A percentile compares a stretch with the other conserved stretches of the same genome.
Evolutionary conservation across 139 green algal genomes (phyloP).

Genomic region (Deuterostichococcus epilithicus): DNA sequence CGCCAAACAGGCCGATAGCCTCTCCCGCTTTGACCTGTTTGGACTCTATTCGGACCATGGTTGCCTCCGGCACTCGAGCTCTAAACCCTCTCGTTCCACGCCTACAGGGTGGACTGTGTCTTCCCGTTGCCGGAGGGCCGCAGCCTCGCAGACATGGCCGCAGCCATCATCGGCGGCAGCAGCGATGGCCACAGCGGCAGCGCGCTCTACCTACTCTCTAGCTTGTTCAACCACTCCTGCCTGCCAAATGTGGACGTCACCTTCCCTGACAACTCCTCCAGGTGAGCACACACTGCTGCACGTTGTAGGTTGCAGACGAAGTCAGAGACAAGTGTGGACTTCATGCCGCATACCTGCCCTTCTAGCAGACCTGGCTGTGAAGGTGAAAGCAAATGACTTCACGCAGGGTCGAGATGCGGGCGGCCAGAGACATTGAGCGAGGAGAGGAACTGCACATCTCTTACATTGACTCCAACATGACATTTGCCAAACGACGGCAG

Average conservation of each 20-base stretch:
- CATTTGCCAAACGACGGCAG: conserved; percentile 13
- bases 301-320: background rate
- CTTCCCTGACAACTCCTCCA: conserved; percentile 35
- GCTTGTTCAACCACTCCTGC: conserved; percentile 66
- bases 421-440: conserved; percentile 25
- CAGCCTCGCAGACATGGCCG: conserved; percentile 2
- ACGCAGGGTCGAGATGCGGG: conserved; percentile 17
- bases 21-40: background rate
- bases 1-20: background rate
- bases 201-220: conserved; percentile 50
- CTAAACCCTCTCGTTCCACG: background rate
- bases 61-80: background rate
- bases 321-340: background rate
- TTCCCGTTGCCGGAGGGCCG: background rate
- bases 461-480: conserved; percentile 44
- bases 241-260: conserved; percentile 45
- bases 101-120: conserved; percentile 37
- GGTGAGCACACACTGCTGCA: background rate
- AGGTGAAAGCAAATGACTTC: background rate
- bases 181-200: conserved; percentile 29
- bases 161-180: background rate
- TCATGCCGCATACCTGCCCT: background rate
- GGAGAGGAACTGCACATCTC: conserved; percentile 50
- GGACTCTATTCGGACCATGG: background rate
- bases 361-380: background rate